phyloP scores from a whole-genome alignment of 2,329 filamentous ascomycete species.

The Orbilia blumenaviensis region DNA sequence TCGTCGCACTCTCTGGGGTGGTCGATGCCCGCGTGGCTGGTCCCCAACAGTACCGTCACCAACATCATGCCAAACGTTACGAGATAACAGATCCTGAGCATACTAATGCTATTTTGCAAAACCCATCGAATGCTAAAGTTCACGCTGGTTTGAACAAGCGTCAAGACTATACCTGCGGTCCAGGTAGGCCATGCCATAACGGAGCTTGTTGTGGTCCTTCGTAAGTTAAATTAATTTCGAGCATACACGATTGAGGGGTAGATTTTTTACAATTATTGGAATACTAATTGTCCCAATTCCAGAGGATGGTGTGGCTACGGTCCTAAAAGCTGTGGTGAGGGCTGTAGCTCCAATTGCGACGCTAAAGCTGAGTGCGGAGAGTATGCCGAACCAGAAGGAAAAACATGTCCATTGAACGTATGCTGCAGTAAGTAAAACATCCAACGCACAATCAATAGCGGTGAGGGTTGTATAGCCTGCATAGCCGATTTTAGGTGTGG shows the following conservation, averaged over 20 bases:
- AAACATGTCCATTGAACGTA: conserved; percentile 46
- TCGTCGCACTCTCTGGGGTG: conserved; percentile 20
- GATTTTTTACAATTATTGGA: not conserved
- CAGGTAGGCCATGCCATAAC: conserved; percentile 41
- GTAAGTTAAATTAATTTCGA: conserved; percentile 21
- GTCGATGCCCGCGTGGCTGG: conserved; percentile 21
- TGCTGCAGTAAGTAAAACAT: conserved; percentile 40
- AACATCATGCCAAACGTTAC: conserved; percentile 38
- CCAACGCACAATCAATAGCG: not conserved
- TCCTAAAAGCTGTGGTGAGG: conserved; percentile 17
- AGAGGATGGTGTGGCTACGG: conserved; percentile 30
- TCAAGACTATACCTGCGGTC: conserved; percentile 35
- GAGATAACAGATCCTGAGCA: conserved; percentile 34
- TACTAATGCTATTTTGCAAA: conserved; percentile 31
- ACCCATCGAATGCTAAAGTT: conserved; percentile 37
- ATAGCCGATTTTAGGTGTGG: too few species aligned
- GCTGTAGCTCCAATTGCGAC: conserved; percentile 42
- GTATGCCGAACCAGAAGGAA: conserved; percentile 33
- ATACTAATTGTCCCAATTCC: conserved; percentile 15
- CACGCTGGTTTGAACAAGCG: conserved; percentile 40
- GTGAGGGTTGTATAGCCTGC: too few species aligned
- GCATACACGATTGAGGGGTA: not conserved
- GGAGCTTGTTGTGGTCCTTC: conserved; percentile 57
- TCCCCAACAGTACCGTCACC: conserved; percentile 17
- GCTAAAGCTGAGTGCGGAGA: conserved; percentile 48